Percentiles rank a stretch among this genome's conserved stretches.
Conservation (phyloP, 352 stramenopile genomes). For the Thraustotheca clavata region DNA sequence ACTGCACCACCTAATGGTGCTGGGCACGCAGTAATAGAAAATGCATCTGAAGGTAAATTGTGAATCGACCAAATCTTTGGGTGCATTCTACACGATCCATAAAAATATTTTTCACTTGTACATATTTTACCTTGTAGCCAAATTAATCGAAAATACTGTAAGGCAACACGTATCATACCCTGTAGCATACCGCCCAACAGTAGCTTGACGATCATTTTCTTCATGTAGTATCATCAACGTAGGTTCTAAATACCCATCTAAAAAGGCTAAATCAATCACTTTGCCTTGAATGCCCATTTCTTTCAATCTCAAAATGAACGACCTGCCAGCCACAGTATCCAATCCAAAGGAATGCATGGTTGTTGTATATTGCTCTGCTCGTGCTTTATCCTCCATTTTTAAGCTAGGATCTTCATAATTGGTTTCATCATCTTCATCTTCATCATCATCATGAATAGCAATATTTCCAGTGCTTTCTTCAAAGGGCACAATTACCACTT, state of each 20-base stretch:
- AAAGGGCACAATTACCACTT: slow-evolving; percentile 77
- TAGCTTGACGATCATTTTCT: slow-evolving; percentile 69
- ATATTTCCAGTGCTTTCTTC: slow-evolving; percentile 67
- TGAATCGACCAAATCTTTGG: slow-evolving; percentile 83
- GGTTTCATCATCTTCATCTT: slow-evolving; percentile 49
- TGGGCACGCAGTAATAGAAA: slow-evolving; percentile 59
- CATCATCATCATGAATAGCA: slow-evolving; percentile 72
- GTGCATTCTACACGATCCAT: slow-evolving; percentile 35
- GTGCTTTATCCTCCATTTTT: slow-evolving; percentile 33
- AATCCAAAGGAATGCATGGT: slow-evolving; percentile 33
- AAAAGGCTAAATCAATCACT: slow-evolving; percentile 69
- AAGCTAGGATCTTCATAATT: slow-evolving; percentile 23
- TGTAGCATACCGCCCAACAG: slow-evolving; percentile 48
- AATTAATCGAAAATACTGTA: slow-evolving; percentile 81
- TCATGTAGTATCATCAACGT: slow-evolving; percentile 83
- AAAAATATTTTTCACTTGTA: neutral
- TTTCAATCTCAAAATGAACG: slow-evolving; percentile 65
- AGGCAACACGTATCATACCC: slow-evolving; percentile 78
- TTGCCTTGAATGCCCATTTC: slow-evolving; percentile 72
- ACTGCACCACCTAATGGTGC: slow-evolving; percentile 64
- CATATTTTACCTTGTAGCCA: slow-evolving; percentile 51
- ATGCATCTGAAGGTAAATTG: slow-evolving; percentile 72
- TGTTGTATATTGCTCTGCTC: slow-evolving; percentile 57
- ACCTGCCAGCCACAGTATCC: slow-evolving; percentile 56
- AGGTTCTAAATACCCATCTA: slow-evolving; percentile 78